Evolutionary conservation across 768 basidiomycete genomes (phyloP).

Genomic region (Trametes elegans): DNA sequence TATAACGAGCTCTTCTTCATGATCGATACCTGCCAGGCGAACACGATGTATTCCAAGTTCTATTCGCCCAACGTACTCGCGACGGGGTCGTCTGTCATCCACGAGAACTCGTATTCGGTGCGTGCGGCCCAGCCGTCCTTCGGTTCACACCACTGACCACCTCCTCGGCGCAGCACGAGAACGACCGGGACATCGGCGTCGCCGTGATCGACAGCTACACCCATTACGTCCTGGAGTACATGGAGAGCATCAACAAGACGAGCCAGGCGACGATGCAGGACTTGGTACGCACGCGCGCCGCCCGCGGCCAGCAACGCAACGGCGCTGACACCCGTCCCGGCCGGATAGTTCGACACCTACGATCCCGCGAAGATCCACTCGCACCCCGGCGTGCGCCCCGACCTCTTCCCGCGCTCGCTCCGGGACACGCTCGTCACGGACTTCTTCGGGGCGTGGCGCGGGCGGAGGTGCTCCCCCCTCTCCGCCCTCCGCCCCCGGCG

Average conservation of each 20-base stretch:
- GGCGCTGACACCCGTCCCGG: not conserved
- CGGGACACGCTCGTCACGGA: slow-evolving; percentile 58
- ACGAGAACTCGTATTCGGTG: slow-evolving; percentile 93
- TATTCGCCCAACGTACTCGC: slow-evolving; percentile 93
- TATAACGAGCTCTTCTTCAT: slow-evolving; percentile 98
- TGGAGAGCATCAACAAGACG: slow-evolving; percentile 93
- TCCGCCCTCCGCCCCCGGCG: not conserved
- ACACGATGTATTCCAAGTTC: slow-evolving; percentile 90
- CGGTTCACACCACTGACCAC: not conserved
- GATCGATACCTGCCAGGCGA: slow-evolving; percentile 98
- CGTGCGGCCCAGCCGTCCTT: slow-evolving; percentile 25
- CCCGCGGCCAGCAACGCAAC: not conserved
- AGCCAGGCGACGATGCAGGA: slow-evolving; percentile 77
- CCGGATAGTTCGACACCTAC: slow-evolving; percentile 74
- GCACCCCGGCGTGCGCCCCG: slow-evolving; percentile 84
- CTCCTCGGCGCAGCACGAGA: slow-evolving; percentile 76
- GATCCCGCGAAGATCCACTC: slow-evolving; percentile 75
- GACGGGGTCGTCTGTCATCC: slow-evolving; percentile 80
- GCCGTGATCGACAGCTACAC: slow-evolving; percentile 95
- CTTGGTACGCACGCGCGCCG: slow-evolving; percentile 51
- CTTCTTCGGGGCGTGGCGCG: slow-evolving; percentile 82
- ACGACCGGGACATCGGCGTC: slow-evolving; percentile 92
- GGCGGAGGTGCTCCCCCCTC: slow-evolving; percentile 55
- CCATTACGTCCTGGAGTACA: slow-evolving; percentile 85
- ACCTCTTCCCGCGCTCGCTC: slow-evolving; percentile 72